These are phyloP conservation scores for Fusarium nodosum DNA, from an alignment of 2,329 filamentous ascomycete genomes.

Conservation along the genomic window DNA sequence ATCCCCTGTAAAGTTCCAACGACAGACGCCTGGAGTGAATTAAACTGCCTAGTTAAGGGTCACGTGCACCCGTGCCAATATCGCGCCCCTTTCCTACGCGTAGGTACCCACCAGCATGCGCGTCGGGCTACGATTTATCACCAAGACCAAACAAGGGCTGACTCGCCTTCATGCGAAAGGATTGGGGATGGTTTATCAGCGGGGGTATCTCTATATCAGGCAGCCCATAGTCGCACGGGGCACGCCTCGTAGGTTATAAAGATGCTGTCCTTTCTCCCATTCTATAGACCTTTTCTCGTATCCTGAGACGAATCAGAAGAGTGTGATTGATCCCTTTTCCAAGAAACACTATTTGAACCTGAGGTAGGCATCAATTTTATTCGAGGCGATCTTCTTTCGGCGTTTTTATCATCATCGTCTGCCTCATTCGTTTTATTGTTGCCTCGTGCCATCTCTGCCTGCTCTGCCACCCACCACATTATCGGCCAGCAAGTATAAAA, in stretches of 20 bases:
- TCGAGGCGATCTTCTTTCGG: constrained; percentile 26
- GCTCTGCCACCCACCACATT: constrained; percentile 14
- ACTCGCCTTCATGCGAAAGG: constrained; percentile 41
- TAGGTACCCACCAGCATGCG: constrained; percentile 17
- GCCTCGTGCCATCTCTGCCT: constrained; percentile 33
- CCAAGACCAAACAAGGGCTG: constrained; percentile 36
- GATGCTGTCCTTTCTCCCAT: constrained; percentile 35
- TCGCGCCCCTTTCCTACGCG: constrained; percentile 37
- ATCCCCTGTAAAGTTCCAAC: constrained; percentile 26
- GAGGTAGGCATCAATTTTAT: constrained; percentile 51
- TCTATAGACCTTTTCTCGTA: constrained; percentile 5
- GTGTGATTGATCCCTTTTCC: constrained; percentile 12
- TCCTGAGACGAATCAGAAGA: constrained; percentile 42
- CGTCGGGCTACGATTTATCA: constrained; percentile 45
- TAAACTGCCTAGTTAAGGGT: constrained; percentile 6
- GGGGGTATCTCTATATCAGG: constrained; percentile 43
- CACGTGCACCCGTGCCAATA: constrained; percentile 41
- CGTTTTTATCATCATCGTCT: constrained; percentile 27
- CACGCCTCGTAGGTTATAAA: constrained; percentile 49
- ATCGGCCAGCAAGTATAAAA: constrained; percentile 37
- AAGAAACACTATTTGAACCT: constrained; percentile 44
- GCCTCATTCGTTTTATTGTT: constrained; percentile 31
- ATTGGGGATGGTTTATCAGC: constrained; percentile 20
- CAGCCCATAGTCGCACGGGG: constrained; percentile 44
- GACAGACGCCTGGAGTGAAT: constrained; percentile 21